Evolutionary conservation across 2,329 filamentous ascomycete species (phyloP).

Genomic region (Blastomyces silverae): DNA sequence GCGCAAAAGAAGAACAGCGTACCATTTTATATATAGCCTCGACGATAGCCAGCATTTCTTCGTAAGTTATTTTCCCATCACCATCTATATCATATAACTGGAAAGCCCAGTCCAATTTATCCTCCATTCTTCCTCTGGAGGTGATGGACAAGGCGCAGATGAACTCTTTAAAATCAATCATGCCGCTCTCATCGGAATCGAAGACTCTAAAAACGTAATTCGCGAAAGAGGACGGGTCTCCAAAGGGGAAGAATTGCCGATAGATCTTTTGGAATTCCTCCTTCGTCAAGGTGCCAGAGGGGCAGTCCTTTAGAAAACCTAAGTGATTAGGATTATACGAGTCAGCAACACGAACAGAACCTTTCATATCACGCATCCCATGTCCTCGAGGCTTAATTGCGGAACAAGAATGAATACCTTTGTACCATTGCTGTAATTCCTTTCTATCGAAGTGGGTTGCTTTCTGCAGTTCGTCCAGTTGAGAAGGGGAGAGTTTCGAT

Average conservation of each 20-base stretch:
- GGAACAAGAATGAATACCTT: constrained; percentile 58
- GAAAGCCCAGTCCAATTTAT: constrained; percentile 99
- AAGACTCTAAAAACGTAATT: constrained; percentile 99
- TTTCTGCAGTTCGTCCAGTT: constrained; percentile 91
- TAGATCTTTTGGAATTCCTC: constrained; percentile 99
- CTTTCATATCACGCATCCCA: neutral
- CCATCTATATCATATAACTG: constrained; percentile 99
- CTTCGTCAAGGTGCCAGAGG: constrained; percentile 92
- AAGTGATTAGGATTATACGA: constrained; percentile 10
- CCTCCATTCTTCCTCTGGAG: constrained; percentile 96
- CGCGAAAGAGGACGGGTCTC: constrained; percentile 92
- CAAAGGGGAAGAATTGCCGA: constrained; percentile 98
- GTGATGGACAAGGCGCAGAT: constrained; percentile 97
- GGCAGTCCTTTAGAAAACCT: constrained; percentile 99
- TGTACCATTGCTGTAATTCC: constrained; percentile 99
- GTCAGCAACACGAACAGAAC: neutral
- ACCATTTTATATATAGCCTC: constrained; percentile 99
- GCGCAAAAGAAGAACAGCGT: constrained; percentile 22
- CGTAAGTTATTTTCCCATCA: constrained; percentile 97
- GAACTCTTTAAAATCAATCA: constrained; percentile 99
- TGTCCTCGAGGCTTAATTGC: neutral
- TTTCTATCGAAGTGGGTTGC: constrained; percentile 99
- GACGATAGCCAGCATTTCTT: constrained; percentile 98
- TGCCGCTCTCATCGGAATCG: constrained; percentile 92
- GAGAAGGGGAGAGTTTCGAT: constrained; percentile 94